Evolutionary conservation across 164 flowering plant genomes (phyloP), one percentile per base, ranked within the genome.

Genomic region (Pachysandra terminalis): DNA sequence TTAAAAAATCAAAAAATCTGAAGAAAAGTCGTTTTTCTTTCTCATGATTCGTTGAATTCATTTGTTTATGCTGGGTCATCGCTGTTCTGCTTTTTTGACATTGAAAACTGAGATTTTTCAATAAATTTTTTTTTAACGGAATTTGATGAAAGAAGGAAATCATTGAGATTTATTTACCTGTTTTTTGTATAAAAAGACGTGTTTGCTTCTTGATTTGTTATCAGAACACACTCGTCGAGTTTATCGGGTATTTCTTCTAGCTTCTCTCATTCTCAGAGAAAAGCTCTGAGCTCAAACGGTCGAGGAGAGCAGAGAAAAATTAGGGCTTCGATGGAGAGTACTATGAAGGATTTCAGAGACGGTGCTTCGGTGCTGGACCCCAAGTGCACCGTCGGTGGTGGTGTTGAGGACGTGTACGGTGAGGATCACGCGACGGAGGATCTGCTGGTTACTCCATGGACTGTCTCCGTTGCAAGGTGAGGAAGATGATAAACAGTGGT

Each of bases 371-470:
- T 80, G 62, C 68, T 79, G n/a, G 81, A 80, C 57, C 53, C 82
- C 19, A 78, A 74, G 61, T 73, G 85, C 71, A 75, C 83, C 64
- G 89, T 83, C 12, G 86, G 80, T 22, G 91, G 91, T 41, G 93
- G 93, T 45, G 90, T 88, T 28, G 77, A 78, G 73, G 93, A 88
- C 56, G 72, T 74, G 24, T 90, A 87, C 74, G 91, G 88, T 28
- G 96, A 88, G 77, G 93, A 90, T 73, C 53, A 66, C 0, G 96
- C 91, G 63, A 84, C 90, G 5, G 86, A 85, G 75, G 91, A 88
- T 49, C 90, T 81, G 70, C 81, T 77, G 40, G 79, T 88, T 61
- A 90, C 93, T 24, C 96, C 96, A 0, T 87, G 96, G 92, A 81
- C 90, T 28, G 53, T 76, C 73, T 81, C 87, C 6, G 81, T 88